A percentile compares a stretch with the other conserved stretches of the same genome.
Conservation (phyloP, 2,329 filamentous ascomycete species). For the Plenodomus biglobosus region DNA sequence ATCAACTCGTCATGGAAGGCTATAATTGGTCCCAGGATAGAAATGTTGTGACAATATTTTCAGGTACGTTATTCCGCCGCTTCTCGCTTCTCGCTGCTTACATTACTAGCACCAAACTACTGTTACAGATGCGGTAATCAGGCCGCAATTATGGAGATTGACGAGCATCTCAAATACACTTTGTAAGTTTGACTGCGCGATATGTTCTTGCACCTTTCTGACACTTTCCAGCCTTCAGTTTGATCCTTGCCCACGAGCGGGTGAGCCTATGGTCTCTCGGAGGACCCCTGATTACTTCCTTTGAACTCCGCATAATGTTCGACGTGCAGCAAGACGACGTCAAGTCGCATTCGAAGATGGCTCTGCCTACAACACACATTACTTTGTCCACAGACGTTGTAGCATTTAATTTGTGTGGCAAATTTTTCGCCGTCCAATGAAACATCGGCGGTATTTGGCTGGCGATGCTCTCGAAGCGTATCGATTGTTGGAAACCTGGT, state of each 20-base stretch:
- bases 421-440: too few relatives aligned
- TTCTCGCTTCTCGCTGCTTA: constrained; percentile 26
- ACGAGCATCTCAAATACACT: constrained; percentile 98
- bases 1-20: constrained; percentile 99
- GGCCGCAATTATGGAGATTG: constrained; percentile 99
- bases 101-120: constrained; percentile 62
- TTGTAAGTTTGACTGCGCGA: constrained; percentile 71
- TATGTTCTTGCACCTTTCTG: constrained; percentile 13
- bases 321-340: not conserved
- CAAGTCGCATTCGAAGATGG: not conserved
- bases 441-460: too few relatives aligned
- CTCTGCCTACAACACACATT: not conserved
- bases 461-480: too few relatives aligned
- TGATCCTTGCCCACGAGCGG: constrained; percentile 94
- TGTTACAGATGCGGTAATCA: constrained; percentile 99
- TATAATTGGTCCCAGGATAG: constrained; percentile 99
- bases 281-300: constrained; percentile 99
- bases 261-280: constrained; percentile 94
- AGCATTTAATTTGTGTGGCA: too few relatives aligned
- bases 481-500: too few relatives aligned
- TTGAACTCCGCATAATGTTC: constrained; percentile 45
- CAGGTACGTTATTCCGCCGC: constrained; percentile 50
- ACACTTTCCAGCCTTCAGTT: constrained; percentile 82
- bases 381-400: not conserved
- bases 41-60: constrained; percentile 99